phyloP scores from a whole-genome alignment of 768 basidiomycete species.

The Rhodotorula diobovata region DNA sequence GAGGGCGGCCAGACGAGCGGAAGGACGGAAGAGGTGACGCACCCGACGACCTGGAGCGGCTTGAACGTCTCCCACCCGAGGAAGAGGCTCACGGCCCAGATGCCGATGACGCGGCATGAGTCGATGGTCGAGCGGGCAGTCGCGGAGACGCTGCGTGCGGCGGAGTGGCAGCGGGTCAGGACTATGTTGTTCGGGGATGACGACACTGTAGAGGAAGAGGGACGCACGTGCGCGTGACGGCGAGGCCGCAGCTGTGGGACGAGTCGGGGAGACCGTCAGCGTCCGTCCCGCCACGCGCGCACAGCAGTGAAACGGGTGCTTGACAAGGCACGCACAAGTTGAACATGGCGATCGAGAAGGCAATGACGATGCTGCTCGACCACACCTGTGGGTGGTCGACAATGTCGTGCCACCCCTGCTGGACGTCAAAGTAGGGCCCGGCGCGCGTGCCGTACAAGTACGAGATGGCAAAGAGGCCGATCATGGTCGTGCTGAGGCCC shows the following conservation, averaged over 20 bases:
- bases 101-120: slow-evolving; percentile 89
- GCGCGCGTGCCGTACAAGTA: slow-evolving; percentile 54
- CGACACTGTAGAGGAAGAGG: no score
- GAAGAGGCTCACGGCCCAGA: slow-evolving; percentile 59
- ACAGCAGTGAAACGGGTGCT: no score
- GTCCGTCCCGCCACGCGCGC: no score
- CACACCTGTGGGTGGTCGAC: slow-evolving; percentile 68
- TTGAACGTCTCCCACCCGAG: slow-evolving; percentile 43
- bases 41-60: slow-evolving; percentile 58
- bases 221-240: slow-evolving; percentile 42
- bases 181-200: neutral
- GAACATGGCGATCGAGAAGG: slow-evolving; percentile 71
- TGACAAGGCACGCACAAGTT: slow-evolving; percentile 64
- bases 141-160: slow-evolving; percentile 80
- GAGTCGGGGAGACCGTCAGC: neutral
- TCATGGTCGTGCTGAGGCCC: slow-evolving; percentile 70
- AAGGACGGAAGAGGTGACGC: slow-evolving; percentile 50
- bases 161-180: slow-evolving; percentile 45
- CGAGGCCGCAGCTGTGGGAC: slow-evolving; percentile 37
- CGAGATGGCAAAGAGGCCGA: slow-evolving; percentile 70
- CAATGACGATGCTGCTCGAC: slow-evolving; percentile 65
- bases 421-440: slow-evolving; percentile 66
- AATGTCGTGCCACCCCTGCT: slow-evolving; percentile 84
- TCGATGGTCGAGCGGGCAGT: slow-evolving; percentile 88
- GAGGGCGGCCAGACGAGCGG: no score